Evolutionary conservation across 345 rosid species (phyloP).

Genomic region (Linum usitatissimum): DNA sequence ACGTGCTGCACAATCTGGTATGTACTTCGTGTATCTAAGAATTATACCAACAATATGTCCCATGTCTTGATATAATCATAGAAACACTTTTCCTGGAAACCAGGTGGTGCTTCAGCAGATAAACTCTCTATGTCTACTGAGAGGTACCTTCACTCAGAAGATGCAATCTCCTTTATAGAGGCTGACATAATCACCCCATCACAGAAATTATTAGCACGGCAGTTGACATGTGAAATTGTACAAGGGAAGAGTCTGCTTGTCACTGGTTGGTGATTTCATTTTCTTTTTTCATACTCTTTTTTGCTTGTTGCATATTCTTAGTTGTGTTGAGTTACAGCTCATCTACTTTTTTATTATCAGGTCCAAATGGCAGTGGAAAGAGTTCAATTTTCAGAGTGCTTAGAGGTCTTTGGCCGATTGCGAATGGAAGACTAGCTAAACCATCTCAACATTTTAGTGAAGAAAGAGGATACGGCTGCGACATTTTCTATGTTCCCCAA

Average conservation of each 20-base stretch:
- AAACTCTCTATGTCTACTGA: constrained; percentile 19
- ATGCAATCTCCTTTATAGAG: constrained; percentile 55
- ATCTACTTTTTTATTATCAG: constrained; percentile 28
- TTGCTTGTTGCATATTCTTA: neutral
- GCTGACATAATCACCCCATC: constrained; percentile 85
- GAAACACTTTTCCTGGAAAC: constrained; percentile 6
- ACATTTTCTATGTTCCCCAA: constrained; percentile 88
- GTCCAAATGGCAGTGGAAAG: constrained; percentile 98
- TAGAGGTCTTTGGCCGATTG: constrained; percentile 91
- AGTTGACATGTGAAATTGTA: constrained; percentile 62
- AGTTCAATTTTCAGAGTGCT: constrained; percentile 94
- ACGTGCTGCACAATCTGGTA: constrained; percentile 81
- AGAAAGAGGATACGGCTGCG: constrained; percentile 50
- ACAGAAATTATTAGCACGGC: constrained; percentile 78
- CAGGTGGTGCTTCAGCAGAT: constrained; percentile 31
- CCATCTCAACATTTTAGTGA: constrained; percentile 47
- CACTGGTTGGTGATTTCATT: constrained; percentile 57
- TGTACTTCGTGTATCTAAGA: neutral
- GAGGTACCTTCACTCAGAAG: constrained; percentile 30
- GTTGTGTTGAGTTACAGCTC: constrained; percentile 16
- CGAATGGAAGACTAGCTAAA: constrained; percentile 61
- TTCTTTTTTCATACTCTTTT: neutral
- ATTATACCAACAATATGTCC: neutral
- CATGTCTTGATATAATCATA: neutral
- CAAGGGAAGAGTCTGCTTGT: constrained; percentile 86